Conservation (phyloP, 257 asterid genomes). For the Penstemon newberryi region DNA sequence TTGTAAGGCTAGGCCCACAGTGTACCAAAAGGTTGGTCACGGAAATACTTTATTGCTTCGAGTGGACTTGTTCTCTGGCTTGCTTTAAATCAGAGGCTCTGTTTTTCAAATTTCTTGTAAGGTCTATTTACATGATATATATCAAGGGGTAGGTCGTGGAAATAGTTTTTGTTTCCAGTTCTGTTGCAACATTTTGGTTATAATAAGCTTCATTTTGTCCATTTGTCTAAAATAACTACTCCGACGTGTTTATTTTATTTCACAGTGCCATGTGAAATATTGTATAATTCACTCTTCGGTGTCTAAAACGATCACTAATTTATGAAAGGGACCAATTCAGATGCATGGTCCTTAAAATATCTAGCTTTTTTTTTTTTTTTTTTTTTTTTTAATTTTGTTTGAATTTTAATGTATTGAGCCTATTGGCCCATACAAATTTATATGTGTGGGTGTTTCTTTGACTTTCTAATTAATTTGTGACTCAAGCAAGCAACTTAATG, state of each 20-base stretch:
- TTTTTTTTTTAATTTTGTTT: not conserved
- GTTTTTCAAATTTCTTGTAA: no score
- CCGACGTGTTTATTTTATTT: not conserved
- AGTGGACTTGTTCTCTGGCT: not conserved
- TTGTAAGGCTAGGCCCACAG: not conserved
- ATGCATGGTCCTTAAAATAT: not conserved
- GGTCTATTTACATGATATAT: not conserved
- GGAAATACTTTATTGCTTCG: not conserved
- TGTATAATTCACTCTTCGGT: not conserved
- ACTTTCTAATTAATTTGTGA: not conserved
- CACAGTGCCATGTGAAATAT: not conserved
- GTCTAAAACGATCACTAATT: not conserved
- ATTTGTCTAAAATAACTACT: not conserved
- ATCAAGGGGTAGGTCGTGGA: not conserved
- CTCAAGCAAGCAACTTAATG: slow-evolving; percentile 15
- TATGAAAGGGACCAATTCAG: not conserved
- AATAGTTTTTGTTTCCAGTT: not conserved
- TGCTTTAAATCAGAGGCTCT: no score
- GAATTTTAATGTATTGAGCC: no score
- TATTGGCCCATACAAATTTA: not conserved
- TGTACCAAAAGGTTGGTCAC: not conserved
- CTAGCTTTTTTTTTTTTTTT: not conserved
- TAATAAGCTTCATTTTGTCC: not conserved
- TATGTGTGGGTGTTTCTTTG: not conserved
- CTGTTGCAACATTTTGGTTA: slow-evolving; percentile 14